Evolutionary conservation across 2,329 filamentous ascomycete species (phyloP).

Genomic region (Daldinia sp.): DNA sequence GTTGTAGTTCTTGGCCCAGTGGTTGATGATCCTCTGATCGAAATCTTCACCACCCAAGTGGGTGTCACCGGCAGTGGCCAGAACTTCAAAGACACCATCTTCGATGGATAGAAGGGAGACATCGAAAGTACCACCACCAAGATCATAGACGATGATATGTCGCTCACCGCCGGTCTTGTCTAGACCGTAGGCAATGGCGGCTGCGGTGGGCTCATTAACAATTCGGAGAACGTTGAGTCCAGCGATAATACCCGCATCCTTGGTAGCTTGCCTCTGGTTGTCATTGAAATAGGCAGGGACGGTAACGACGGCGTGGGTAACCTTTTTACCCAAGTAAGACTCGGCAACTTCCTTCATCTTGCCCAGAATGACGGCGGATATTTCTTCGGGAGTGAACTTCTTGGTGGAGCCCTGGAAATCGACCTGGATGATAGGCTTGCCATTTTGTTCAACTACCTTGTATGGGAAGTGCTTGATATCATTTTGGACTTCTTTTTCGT

Average conservation of each 20-base stretch:
- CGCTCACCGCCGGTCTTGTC: slow-evolving; percentile 85
- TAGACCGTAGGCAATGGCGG: slow-evolving; percentile 92
- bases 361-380: slow-evolving; percentile 81
- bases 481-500: slow-evolving; percentile 85
- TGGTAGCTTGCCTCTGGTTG: slow-evolving; percentile 95
- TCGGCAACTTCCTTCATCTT: slow-evolving; percentile 89
- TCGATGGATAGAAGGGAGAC: slow-evolving; percentile 92
- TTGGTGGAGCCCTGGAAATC: slow-evolving; percentile 70
- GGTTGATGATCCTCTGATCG: slow-evolving; percentile 95
- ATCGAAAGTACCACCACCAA: slow-evolving; percentile 95
- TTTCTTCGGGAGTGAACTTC: slow-evolving; percentile 81
- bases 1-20: slow-evolving; percentile 98
- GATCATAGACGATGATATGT: slow-evolving; percentile 92
- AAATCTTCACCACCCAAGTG: slow-evolving; percentile 99
- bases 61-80: slow-evolving; percentile 95
- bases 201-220: slow-evolving; percentile 95
- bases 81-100: slow-evolving; percentile 91
- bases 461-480: slow-evolving; percentile 99
- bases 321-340: slow-evolving; percentile 81
- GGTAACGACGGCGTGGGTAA: slow-evolving; percentile 89
- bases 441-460: slow-evolving; percentile 88
- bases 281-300: slow-evolving; percentile 99
- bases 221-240: slow-evolving; percentile 95
- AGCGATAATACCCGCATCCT: slow-evolving; percentile 91
- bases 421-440: slow-evolving; percentile 86